These are phyloP conservation scores for Ramaria rubella DNA, from an alignment of 768 basidiomycete genomes.

Conservation along the genomic window DNA sequence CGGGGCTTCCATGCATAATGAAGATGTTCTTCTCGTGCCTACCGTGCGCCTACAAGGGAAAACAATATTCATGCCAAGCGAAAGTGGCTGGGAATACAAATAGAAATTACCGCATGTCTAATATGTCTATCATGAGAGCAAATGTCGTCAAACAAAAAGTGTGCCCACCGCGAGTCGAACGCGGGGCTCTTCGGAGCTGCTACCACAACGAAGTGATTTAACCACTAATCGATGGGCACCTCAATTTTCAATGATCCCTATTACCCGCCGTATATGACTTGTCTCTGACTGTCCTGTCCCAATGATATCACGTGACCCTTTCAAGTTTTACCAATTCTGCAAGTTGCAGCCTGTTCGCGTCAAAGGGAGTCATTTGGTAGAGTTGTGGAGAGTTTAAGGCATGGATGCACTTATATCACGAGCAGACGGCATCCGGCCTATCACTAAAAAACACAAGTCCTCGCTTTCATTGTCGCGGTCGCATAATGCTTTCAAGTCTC, in stretches of 20 bases:
- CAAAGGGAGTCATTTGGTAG: neutral
- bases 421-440: conserved; percentile 50
- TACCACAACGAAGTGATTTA: conserved; percentile 15
- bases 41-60: neutral
- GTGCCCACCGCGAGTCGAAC: conserved; percentile 14
- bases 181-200: conserved; percentile 11
- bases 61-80: too few species aligned
- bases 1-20: too few species aligned
- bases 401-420: conserved; percentile 75
- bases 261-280: neutral
- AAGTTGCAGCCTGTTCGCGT: neutral
- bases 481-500: neutral
- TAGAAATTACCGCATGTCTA: neutral
- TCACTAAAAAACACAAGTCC: conserved; percentile 35
- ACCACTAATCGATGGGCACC: conserved; percentile 15
- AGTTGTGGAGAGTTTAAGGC: neutral
- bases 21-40: too few species aligned
- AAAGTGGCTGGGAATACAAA: neutral
- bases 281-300: neutral
- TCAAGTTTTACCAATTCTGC: neutral
- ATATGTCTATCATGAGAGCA: neutral
- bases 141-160: conserved; percentile 1
- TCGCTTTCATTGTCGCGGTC: conserved; percentile 14
- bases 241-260: neutral
- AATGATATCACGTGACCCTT: neutral